A percentile compares a stretch with the other conserved stretches of the same genome.
phyloP scores from a whole-genome alignment of 2,329 filamentous ascomycete genomes.

The Colletotrichum paranaense region DNA sequence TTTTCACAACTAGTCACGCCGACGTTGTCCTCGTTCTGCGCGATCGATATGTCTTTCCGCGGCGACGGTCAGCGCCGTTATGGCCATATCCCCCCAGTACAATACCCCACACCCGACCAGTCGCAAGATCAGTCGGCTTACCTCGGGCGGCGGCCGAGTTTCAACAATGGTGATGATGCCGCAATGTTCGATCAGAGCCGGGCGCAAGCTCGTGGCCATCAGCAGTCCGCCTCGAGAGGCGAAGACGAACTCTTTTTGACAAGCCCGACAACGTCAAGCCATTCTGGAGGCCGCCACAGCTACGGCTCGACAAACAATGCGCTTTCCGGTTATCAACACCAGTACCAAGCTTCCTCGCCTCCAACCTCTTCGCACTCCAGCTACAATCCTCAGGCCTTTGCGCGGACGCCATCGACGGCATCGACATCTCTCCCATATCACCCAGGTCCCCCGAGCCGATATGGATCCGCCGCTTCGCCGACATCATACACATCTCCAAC shows the following conservation, averaged over 20 bases:
- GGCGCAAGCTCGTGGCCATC: conserved; percentile 35
- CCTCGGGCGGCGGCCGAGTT: conserved; percentile 72
- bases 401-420: conserved; percentile 65
- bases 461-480: conserved; percentile 51
- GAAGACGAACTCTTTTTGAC: conserved; percentile 75
- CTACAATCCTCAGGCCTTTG: conserved; percentile 80
- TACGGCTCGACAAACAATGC: conserved; percentile 58
- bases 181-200: conserved; percentile 46
- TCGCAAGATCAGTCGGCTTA: conserved; percentile 50
- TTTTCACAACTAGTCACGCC: neutral
- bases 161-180: conserved; percentile 80
- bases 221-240: conserved; percentile 45
- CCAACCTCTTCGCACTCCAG: conserved; percentile 59
- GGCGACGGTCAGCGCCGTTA: conserved; percentile 73
- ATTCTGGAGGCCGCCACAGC: conserved; percentile 44
- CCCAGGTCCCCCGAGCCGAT: conserved; percentile 52
- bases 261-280: conserved; percentile 53
- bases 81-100: conserved; percentile 74
- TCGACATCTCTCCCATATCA: conserved; percentile 64
- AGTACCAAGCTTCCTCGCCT: conserved; percentile 59
- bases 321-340: conserved; percentile 63
- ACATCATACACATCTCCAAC: conserved; percentile 50
- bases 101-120: conserved; percentile 66
- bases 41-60: conserved; percentile 68
- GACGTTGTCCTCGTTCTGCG: neutral